phyloP scores from a whole-genome alignment of 1,139 yeast genomes.

The Saccharomyces hybrid region DNA sequence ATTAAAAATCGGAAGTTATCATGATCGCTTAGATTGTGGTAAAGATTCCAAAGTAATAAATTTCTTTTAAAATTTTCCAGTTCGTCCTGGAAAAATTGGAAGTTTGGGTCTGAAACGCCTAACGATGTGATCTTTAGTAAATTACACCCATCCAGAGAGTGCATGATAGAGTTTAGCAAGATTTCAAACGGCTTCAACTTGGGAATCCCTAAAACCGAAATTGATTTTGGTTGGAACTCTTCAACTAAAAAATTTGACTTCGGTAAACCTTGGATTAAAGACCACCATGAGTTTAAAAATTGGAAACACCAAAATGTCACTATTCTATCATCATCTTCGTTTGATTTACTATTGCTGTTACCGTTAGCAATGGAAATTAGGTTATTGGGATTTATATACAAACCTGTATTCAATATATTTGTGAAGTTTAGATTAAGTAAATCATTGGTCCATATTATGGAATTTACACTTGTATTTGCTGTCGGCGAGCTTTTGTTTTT shows the following conservation, averaged over 20 bases:
- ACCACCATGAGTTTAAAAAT: conserved; percentile 28
- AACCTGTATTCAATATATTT: conserved; percentile 19
- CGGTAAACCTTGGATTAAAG: conserved; percentile 26
- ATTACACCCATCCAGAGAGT: conserved; percentile 25
- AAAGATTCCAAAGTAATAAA: conserved; percentile 22
- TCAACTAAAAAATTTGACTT: conserved; percentile 24
- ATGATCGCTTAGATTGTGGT: conserved; percentile 24
- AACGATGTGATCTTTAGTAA: conserved; percentile 16
- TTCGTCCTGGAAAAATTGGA: conserved; percentile 3
- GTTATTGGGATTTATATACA: conserved; percentile 24
- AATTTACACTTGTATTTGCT: conserved; percentile 2
- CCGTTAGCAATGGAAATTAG: conserved; percentile 11
- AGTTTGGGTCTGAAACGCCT: conserved; percentile 15
- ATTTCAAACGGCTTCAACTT: conserved; percentile 22
- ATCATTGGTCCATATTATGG: conserved; percentile 16
- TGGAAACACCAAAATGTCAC: conserved; percentile 28
- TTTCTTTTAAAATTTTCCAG: conserved; percentile 22
- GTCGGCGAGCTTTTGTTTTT: conserved; percentile 2
- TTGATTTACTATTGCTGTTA: neutral
- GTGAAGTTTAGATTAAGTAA: conserved; percentile 18
- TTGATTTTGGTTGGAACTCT: conserved; percentile 26
- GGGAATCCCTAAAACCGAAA: conserved; percentile 16
- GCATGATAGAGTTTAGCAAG: conserved; percentile 15
- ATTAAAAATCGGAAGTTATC: conserved; percentile 9
- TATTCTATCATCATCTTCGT: conserved; percentile 7